phyloP scores from a whole-genome alignment of 805 yeast species.

The Metschnikowia corniflorae region DNA sequence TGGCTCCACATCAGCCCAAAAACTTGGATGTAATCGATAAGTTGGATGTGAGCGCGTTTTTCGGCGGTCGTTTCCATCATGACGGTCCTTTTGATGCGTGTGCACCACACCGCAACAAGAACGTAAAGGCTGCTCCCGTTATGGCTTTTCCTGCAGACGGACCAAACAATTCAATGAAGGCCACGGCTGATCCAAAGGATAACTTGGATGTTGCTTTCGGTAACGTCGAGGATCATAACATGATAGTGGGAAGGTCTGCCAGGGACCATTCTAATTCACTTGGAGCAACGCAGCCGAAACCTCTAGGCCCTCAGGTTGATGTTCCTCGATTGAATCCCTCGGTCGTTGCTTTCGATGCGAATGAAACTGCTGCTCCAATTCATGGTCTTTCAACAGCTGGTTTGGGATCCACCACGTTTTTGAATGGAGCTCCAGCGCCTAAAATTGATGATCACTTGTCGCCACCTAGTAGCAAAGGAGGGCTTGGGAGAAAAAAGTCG shows the following conservation, averaged over 20 bases:
- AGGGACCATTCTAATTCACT: conserved; percentile 1
- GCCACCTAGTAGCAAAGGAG: conserved; percentile 26
- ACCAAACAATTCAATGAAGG: conserved; percentile 81
- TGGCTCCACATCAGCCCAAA: conserved; percentile 52
- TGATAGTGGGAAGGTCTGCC: conserved; percentile 31
- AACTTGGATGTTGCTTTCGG: conserved; percentile 80
- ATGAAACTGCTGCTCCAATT: conserved; percentile 61
- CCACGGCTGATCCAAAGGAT: conserved; percentile 48
- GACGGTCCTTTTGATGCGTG: conserved; percentile 99
- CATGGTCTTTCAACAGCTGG: conserved; percentile 89
- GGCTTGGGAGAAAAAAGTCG: conserved; percentile 80
- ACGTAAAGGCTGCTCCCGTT: conserved; percentile 77
- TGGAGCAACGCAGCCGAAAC: conserved; percentile 14
- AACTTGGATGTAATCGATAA: conserved; percentile 93
- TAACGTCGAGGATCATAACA: conserved; percentile 47
- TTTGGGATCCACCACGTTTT: conserved; percentile 84
- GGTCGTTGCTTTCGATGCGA: conserved; percentile 68
- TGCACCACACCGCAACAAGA: conserved; percentile 90
- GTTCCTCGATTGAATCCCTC: conserved; percentile 50
- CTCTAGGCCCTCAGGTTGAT: conserved; percentile 18
- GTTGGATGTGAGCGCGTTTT: conserved; percentile 91
- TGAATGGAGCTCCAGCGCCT: conserved; percentile 95
- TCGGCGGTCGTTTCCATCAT: conserved; percentile 93
- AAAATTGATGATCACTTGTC: conserved; percentile 32
- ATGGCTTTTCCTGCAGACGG: conserved; percentile 95